Evolutionary conservation across 2,329 filamentous ascomycete genomes (phyloP).

Genomic region (Xylaria sp.): DNA sequence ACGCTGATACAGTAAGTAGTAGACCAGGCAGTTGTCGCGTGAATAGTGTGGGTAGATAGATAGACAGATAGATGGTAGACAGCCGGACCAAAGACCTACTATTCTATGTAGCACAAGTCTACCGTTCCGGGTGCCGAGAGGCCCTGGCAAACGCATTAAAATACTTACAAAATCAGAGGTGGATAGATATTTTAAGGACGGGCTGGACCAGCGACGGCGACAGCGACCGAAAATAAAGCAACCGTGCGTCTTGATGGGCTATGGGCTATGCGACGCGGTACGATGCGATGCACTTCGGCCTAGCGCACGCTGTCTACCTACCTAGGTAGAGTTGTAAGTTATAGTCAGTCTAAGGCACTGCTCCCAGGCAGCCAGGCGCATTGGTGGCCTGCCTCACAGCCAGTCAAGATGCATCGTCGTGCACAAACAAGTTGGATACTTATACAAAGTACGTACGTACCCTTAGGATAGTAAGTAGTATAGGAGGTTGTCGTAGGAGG

Average conservation of each 20-base stretch:
- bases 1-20: too few relatives aligned
- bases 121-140: neutral
- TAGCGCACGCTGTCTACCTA: neutral
- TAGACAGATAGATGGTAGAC: too few relatives aligned
- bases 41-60: neutral
- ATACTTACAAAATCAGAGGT: neutral
- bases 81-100: too few relatives aligned
- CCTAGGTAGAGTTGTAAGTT: neutral
- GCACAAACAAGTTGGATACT: slow-evolving; percentile 1
- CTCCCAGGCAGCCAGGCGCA: too few relatives aligned
- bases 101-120: neutral
- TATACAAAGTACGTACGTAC: too few relatives aligned
- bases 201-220: neutral
- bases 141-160: neutral
- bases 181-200: neutral
- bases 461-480: neutral
- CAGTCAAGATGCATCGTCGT: slow-evolving; percentile 20
- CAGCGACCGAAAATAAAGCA: slow-evolving; percentile 2
- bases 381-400: slow-evolving; percentile 19
- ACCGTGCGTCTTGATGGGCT: slow-evolving; percentile 6
- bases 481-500: too few relatives aligned
- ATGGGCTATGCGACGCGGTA: too few relatives aligned
- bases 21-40: too few relatives aligned
- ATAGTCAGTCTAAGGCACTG: too few relatives aligned
- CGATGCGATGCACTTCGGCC: slow-evolving; percentile 9